Percentiles rank a stretch among this genome's conserved stretches.
phyloP scores from a whole-genome alignment of 2,329 filamentous ascomycete species.

The Cytospora piceicola region DNA sequence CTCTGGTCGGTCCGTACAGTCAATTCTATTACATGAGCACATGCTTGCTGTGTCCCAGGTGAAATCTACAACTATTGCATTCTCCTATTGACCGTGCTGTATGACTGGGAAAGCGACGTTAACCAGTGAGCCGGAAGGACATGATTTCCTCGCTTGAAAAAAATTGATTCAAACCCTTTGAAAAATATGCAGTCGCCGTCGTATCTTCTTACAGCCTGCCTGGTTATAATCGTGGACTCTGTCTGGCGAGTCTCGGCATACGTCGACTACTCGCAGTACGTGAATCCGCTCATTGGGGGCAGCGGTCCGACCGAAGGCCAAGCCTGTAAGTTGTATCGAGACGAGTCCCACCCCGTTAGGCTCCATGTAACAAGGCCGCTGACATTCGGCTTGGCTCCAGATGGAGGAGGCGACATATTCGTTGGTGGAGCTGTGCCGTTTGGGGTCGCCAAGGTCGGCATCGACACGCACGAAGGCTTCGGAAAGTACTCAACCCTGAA shows the following conservation, averaged over 20 bases:
- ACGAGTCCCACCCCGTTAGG: background rate
- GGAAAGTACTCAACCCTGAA: conserved; percentile 37
- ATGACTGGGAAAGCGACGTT: background rate
- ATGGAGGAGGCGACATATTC: conserved; percentile 50
- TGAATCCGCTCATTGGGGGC: conserved; percentile 53
- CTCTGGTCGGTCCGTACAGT: background rate
- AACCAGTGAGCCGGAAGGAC: background rate
- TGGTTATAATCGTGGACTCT: background rate
- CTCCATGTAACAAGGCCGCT: background rate
- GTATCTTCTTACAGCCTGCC: background rate
- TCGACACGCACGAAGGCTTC: conserved; percentile 42
- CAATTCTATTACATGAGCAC: background rate
- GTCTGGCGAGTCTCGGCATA: background rate
- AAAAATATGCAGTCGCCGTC: conserved; percentile 2
- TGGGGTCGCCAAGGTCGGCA: conserved; percentile 50
- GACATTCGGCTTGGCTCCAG: background rate
- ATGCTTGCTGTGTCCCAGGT: background rate
- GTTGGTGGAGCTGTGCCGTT: conserved; percentile 49
- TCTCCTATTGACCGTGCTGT: no score
- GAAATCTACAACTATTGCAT: no score
- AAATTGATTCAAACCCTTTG: background rate
- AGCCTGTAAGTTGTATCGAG: conserved; percentile 36
- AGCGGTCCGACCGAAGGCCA: conserved; percentile 49
- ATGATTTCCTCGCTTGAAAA: background rate
- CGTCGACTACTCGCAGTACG: conserved; percentile 26